Conservation (phyloP, 1,284 basidiomycete species). For the Abortiporus biennis region DNA sequence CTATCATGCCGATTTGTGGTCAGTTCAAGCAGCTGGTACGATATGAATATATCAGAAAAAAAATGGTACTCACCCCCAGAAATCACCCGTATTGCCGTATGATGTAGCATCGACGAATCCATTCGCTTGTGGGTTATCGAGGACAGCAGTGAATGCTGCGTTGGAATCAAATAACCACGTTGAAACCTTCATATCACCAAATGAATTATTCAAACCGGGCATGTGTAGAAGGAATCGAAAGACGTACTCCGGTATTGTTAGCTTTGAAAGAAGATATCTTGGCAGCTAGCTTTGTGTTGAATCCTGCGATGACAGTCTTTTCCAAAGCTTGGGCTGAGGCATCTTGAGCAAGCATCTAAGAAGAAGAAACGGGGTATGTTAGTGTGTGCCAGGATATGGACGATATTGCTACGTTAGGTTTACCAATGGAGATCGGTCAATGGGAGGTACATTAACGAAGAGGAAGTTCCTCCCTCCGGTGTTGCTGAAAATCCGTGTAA, state of each 20-base stretch:
- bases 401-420: conserved; percentile 12
- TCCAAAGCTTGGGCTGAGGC: conserved; percentile 34
- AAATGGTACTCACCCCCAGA: conserved; percentile 45
- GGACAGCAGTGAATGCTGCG: conserved; percentile 42
- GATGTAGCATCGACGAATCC: conserved; percentile 49
- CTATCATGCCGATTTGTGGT: conserved; percentile 18
- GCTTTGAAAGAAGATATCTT: conserved; percentile 34
- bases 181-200: conserved; percentile 28
- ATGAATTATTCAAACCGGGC: neutral
- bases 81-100: conserved; percentile 40
- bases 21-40: too few relatives aligned
- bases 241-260: conserved; percentile 37
- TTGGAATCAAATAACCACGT: conserved; percentile 50
- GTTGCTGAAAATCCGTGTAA: conserved; percentile 18
- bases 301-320: conserved; percentile 42
- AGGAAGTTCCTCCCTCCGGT: conserved; percentile 55
- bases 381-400: too few relatives aligned
- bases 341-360: conserved; percentile 42
- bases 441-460: conserved; percentile 52
- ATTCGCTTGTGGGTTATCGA: conserved; percentile 40
- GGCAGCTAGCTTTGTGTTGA: conserved; percentile 41
- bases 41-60: conserved; percentile 1
- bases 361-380: neutral
- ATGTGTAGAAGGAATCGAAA: neutral
- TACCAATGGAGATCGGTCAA: conserved; percentile 48